Evolutionary conservation across 768 basidiomycete species (phyloP).

Genomic region (Amanita brunnescens): DNA sequence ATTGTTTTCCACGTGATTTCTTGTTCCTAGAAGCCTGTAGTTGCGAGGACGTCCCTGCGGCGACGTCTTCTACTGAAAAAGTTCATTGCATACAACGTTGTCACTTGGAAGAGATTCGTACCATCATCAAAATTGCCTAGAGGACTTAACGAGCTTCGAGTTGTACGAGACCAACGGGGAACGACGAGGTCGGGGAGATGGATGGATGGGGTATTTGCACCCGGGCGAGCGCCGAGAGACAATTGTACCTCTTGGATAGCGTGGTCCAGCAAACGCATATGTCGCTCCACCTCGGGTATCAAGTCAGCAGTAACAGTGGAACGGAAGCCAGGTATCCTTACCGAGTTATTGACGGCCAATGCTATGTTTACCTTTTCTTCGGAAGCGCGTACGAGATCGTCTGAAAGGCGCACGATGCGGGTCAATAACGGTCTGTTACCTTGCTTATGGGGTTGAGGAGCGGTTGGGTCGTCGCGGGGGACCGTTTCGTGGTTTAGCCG

Average conservation of each 20-base stretch:
- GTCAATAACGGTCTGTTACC: conserved; percentile 34
- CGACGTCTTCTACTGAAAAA: background rate
- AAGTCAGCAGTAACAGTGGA: background rate
- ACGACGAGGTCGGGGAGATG: conserved; percentile 56
- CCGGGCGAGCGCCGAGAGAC: conserved; percentile 27
- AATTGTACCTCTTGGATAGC: conserved; percentile 39
- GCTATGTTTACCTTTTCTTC: conserved; percentile 78
- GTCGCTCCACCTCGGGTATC: conserved; percentile 58
- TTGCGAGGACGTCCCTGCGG: background rate
- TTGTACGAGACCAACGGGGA: conserved; percentile 41
- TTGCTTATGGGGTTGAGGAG: conserved; percentile 28
- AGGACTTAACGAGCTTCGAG: conserved; percentile 19
- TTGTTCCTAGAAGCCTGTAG: background rate
- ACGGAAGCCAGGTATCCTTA: conserved; percentile 24
- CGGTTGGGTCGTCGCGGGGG: background rate
- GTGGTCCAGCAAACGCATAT: conserved; percentile 70
- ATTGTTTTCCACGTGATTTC: background rate
- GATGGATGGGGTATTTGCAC: conserved; percentile 31
- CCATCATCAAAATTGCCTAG: conserved; percentile 4
- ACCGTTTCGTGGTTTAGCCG: background rate
- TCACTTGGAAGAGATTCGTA: background rate
- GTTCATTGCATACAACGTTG: background rate
- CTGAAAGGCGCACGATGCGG: conserved; percentile 48
- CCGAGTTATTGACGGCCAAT: conserved; percentile 60
- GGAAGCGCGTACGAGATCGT: conserved; percentile 51